Conservation (phyloP, 306 rosid species). For the Acacia crassicarpa region DNA sequence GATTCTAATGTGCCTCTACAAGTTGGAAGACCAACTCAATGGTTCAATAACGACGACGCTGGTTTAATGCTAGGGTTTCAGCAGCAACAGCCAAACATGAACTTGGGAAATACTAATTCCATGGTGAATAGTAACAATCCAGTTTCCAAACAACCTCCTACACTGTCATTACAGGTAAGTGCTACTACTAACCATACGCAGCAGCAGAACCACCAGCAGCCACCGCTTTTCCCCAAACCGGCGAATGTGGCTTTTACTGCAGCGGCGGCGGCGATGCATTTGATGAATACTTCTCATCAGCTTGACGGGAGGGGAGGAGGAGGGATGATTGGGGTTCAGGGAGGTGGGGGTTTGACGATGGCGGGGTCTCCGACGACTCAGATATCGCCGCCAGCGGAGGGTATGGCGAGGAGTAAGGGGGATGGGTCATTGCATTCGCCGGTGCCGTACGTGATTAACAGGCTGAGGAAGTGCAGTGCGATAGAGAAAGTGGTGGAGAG, state of each 20-base stretch:
- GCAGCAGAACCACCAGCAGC: constrained; percentile 38
- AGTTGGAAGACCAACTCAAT: constrained; percentile 44
- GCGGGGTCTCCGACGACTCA: constrained; percentile 57
- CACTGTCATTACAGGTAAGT: constrained; percentile 43
- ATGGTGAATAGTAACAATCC: constrained; percentile 42
- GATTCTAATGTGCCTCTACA: constrained; percentile 28
- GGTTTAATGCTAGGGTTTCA: constrained; percentile 54
- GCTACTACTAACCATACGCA: constrained; percentile 27
- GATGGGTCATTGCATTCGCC: constrained; percentile 58
- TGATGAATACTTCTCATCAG: constrained; percentile 62
- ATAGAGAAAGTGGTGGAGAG: constrained; percentile 91
- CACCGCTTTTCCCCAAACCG: constrained; percentile 75
- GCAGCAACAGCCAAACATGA: constrained; percentile 46
- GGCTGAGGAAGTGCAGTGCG: constrained; percentile 62
- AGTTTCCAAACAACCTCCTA: constrained; percentile 50
- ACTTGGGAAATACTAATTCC: constrained; percentile 39
- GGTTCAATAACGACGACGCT: constrained; percentile 47
- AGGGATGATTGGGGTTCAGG: constrained; percentile 44
- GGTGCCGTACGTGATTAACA: constrained; percentile 63
- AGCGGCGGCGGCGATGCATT: constrained; percentile 43
- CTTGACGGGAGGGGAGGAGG: constrained; percentile 45
- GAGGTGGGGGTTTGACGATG: constrained; percentile 32
- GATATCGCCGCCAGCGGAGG: constrained; percentile 66
- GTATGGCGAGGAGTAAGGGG: constrained; percentile 34
- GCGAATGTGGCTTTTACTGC: constrained; percentile 53